Evolutionary conservation across 177 flowering plant genomes (phyloP), one percentile per base, ranked within the genome.

Genomic region (Vitis hybrid): DNA sequence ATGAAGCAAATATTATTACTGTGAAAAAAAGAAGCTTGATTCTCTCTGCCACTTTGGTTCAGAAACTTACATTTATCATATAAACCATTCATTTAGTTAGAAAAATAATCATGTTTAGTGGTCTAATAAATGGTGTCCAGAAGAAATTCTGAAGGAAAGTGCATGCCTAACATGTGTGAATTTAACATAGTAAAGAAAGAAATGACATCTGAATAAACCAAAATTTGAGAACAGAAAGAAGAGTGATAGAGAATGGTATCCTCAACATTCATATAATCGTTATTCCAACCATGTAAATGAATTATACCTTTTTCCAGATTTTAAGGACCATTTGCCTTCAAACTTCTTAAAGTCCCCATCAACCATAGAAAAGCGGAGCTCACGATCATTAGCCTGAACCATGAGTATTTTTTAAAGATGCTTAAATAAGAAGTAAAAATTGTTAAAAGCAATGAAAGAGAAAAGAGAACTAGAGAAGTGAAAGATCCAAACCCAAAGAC

Each of bases 261-360:
- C 38, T 47, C 7, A 10, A 64, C 31, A 64, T 10, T 9, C 5
- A 64, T 18, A 19, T 5, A 10, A 11, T 3, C 2, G 4, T 18
- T 57, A 52, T 20, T 22, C 38, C 18, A 58, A 58, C 18, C 4
- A 10, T 18, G 22, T 2, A 11, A 38, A 22, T 20, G 59, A 66
- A 44, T 33, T 59, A 38, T 81, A 95, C 99, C 97, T 87, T 61
- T 74, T 78, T 17, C 82, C 87, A 64, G 88, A 77, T 79, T 84
- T 91, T 33, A 92, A 58, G 13, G 87, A 85, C 99, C 97, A 95
- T 76, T 89, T 95, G 59, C 97, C 98, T 76, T 95, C 95, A 77
- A 91, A 95, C 84, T 92, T 95, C 84, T 92, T 95, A 72, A 95
- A 95, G 83, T 95, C 98, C 44, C 98, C 98, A 79, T 91, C 98